Conservation (phyloP, 345 rosid genomes). For the Kandelia obovata region DNA sequence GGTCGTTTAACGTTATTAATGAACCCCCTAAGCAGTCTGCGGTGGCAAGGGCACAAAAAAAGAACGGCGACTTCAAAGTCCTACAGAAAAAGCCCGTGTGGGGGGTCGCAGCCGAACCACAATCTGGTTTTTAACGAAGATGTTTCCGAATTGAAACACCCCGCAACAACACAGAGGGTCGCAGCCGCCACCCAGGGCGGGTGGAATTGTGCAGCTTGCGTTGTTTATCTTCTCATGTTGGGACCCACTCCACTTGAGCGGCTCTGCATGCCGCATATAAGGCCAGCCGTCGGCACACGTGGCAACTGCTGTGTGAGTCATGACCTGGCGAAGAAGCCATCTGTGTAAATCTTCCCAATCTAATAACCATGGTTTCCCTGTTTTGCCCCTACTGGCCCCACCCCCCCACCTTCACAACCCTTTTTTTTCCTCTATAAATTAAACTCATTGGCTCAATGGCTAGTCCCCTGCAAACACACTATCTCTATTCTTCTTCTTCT, state of each 20-base stretch:
- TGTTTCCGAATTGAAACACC: too few relatives aligned
- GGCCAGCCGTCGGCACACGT: conserved; percentile 29
- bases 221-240: background rate
- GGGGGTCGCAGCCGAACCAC: too few relatives aligned
- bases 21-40: too few relatives aligned
- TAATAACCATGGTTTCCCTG: too few relatives aligned
- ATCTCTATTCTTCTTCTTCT: conserved; percentile 14
- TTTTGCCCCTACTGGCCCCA: conserved; percentile 2
- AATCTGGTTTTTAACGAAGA: too few relatives aligned
- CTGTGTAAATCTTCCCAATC: background rate
- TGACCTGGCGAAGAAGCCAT: conserved; percentile 12
- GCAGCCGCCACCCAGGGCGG: too few relatives aligned
- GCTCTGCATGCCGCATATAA: conserved; percentile 60
- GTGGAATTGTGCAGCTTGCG: too few relatives aligned
- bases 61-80: too few relatives aligned
- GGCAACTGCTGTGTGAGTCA: conserved; percentile 19
- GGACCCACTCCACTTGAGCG: conserved; percentile 46
- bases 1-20: too few relatives aligned
- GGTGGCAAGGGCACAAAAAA: too few relatives aligned
- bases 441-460: background rate
- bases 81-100: too few relatives aligned
- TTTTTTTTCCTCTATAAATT: conserved; percentile 1
- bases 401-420: background rate
- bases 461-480: background rate
- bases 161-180: too few relatives aligned